These are phyloP conservation scores for Limonium bicolor DNA, from an alignment of 148 eudicot species.

Conservation along the genomic window DNA sequence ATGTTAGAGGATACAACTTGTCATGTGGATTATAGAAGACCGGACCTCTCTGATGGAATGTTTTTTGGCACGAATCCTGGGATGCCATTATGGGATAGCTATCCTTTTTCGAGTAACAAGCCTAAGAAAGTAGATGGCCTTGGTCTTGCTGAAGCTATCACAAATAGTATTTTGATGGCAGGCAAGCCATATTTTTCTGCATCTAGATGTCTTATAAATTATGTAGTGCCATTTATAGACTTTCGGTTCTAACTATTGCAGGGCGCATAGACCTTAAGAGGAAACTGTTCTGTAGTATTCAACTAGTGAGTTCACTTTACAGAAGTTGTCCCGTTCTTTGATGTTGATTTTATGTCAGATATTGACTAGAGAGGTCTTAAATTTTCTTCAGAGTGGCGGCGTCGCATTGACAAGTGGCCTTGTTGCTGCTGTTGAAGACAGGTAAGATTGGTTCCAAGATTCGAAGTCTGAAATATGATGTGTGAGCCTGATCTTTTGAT, in stretches of 20 bases:
- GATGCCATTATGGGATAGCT: conserved; percentile 78
- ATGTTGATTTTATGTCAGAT: not conserved
- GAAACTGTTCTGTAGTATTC: conserved; percentile 92
- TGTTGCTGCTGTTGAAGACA: conserved; percentile 83
- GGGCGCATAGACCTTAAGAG: conserved; percentile 96
- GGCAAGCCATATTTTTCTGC: conserved; percentile 29
- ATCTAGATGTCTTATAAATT: conserved; percentile 1
- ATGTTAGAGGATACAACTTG: conserved; percentile 91
- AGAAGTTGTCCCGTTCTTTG: no score
- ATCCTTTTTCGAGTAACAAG: conserved; percentile 43
- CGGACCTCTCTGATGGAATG: conserved; percentile 50
- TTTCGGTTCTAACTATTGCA: conserved; percentile 12
- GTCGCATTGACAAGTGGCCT: conserved; percentile 75
- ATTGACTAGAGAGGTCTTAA: not conserved
- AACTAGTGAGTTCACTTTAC: conserved; percentile 49
- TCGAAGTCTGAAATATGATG: not conserved
- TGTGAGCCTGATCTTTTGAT: no score
- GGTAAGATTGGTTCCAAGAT: conserved; percentile 24
- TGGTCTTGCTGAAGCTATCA: conserved; percentile 96
- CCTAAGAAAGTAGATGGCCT: conserved; percentile 66
- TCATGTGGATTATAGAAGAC: conserved; percentile 60
- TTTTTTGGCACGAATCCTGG: conserved; percentile 46
- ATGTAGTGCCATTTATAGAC: not conserved
- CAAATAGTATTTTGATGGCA: conserved; percentile 84
- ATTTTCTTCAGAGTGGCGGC: conserved; percentile 61